Evolutionary conservation across 352 stramenopile species (phyloP).

Genomic region (Phytopythium mirpurense): DNA sequence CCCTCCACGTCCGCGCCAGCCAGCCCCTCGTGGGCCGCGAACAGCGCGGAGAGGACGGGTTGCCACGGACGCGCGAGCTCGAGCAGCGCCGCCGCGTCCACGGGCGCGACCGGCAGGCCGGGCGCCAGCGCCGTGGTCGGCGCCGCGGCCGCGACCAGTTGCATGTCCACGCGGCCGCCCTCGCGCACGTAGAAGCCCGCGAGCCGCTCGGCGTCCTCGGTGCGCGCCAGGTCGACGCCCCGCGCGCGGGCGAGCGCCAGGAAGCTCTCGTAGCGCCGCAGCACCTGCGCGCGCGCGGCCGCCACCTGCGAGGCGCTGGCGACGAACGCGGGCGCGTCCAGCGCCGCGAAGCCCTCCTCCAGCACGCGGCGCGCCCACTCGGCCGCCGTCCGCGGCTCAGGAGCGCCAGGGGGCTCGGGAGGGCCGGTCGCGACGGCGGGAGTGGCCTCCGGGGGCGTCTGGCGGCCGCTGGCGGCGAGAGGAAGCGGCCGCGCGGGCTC

Average conservation of each 20-base stretch:
- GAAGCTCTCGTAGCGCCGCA: slow-evolving; percentile 32
- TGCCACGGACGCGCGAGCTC: slow-evolving; percentile 30
- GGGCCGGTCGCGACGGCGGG: no score
- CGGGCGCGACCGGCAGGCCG: slow-evolving; percentile 6
- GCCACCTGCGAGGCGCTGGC: slow-evolving; percentile 12
- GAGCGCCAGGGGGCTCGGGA: no score
- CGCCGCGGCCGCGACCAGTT: slow-evolving; percentile 27
- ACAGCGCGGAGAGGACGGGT: slow-evolving; percentile 14
- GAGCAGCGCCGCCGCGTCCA: slow-evolving; percentile 24
- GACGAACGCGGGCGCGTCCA: slow-evolving; percentile 17
- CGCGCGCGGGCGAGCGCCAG: slow-evolving; percentile 19
- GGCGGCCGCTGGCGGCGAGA: not conserved
- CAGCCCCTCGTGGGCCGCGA: slow-evolving; percentile 8
- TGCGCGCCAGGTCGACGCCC: slow-evolving; percentile 25
- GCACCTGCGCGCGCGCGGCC: slow-evolving; percentile 20
- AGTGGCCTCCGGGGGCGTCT: not conserved
- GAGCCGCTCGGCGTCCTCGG: slow-evolving; percentile 46
- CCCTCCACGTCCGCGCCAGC: not conserved
- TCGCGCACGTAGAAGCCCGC: slow-evolving; percentile 67
- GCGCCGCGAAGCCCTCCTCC: slow-evolving; percentile 40
- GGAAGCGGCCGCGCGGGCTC: not conserved
- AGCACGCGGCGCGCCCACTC: slow-evolving; percentile 26
- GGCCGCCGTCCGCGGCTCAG: not conserved
- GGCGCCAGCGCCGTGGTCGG: slow-evolving; percentile 6
- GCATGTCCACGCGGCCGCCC: slow-evolving; percentile 69